These are phyloP conservation scores for Fraxinus latifolia DNA, from an alignment of 305 asterid genomes.

Conservation along the genomic window DNA sequence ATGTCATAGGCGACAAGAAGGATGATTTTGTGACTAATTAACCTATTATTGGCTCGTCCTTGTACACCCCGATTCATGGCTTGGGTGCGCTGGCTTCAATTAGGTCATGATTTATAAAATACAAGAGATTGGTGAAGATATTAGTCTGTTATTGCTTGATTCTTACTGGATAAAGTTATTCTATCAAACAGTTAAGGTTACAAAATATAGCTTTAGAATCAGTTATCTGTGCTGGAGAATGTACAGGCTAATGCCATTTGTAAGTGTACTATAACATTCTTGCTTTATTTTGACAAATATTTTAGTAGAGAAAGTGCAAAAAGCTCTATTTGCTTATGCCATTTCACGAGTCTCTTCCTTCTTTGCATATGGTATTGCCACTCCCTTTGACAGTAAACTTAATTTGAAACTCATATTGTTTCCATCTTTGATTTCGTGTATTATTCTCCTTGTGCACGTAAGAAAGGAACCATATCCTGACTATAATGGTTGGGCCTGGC, in stretches of 20 bases:
- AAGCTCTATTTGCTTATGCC: background rate
- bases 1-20: slow-evolving; percentile 67
- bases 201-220: background rate
- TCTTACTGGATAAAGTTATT: background rate
- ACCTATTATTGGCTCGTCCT: background rate
- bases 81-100: background rate
- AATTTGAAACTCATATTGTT: background rate
- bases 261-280: background rate
- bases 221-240: background rate
- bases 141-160: background rate
- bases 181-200: background rate
- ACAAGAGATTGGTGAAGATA: background rate
- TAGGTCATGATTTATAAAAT: background rate
- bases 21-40: slow-evolving; percentile 28
- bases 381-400: background rate
- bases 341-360: background rate
- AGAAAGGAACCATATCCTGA: background rate
- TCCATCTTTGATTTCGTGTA: background rate
- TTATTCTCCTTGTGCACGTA: background rate
- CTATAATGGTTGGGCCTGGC: background rate
- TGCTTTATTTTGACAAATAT: background rate
- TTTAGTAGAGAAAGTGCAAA: background rate
- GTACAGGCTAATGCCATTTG: background rate
- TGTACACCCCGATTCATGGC: background rate
- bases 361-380: background rate